phyloP scores from a whole-genome alignment of 257 asterid genomes.

The Solanum medicagineum region DNA sequence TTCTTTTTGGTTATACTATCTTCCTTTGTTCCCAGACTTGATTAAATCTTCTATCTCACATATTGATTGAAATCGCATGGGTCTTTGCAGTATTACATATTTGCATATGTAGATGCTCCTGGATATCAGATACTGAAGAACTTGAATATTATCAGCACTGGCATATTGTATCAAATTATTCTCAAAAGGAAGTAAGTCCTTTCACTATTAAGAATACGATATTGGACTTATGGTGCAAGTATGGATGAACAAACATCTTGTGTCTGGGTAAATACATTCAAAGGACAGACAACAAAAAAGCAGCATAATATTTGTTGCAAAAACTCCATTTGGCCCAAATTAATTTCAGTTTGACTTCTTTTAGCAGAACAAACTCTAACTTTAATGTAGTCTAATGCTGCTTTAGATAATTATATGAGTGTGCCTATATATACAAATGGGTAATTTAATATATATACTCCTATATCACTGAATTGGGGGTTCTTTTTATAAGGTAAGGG shows the following conservation, averaged over 20 bases:
- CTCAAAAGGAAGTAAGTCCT: constrained; percentile 77
- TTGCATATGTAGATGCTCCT: constrained; percentile 99
- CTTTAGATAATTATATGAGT: not conserved
- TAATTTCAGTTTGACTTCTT: not conserved
- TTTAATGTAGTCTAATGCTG: not conserved
- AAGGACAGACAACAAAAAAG: not conserved
- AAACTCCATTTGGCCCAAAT: not conserved
- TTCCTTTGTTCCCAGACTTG: not conserved
- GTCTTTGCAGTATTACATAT: constrained; percentile 83
- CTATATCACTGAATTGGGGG: not conserved
- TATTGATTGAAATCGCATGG: constrained; percentile 2
- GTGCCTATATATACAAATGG: not conserved
- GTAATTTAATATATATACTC: not conserved
- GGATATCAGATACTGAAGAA: constrained; percentile 97
- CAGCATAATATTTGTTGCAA: not conserved
- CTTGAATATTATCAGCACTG: constrained; percentile 94
- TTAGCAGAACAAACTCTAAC: not conserved
- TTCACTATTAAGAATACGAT: constrained; percentile 3
- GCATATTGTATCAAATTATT: constrained; percentile 76
- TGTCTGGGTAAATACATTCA: not conserved
- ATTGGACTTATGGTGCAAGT: not conserved
- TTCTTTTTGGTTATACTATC: not conserved
- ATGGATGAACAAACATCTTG: not conserved
- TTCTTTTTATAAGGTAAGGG: not conserved
- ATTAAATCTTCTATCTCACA: not conserved